A percentile compares a stretch with the other conserved stretches of the same genome.
phyloP scores from a whole-genome alignment of 2,329 filamentous ascomycete genomes.

The Huntiella bhutanensis region DNA sequence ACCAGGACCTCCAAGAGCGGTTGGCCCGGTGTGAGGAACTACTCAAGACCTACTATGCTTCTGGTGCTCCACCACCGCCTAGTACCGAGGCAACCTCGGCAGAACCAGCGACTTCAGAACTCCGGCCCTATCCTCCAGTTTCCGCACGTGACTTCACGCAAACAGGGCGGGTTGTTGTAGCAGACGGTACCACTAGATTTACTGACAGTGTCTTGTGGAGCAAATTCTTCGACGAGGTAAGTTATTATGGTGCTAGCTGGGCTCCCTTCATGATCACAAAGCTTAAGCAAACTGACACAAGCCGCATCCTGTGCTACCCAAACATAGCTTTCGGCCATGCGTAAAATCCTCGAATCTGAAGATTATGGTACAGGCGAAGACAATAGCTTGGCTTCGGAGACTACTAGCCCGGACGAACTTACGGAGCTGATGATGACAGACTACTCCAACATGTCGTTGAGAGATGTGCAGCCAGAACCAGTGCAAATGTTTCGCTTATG shows the following conservation, averaged over 20 bases:
- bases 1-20: constrained; percentile 42
- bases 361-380: constrained; percentile 24
- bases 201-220: constrained; percentile 37
- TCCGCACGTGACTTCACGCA: constrained; percentile 21
- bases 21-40: constrained; percentile 39
- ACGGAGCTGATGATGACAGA: constrained; percentile 31
- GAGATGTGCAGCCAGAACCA: constrained; percentile 43
- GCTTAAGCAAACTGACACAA: background rate
- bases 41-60: constrained; percentile 35
- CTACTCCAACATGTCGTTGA: constrained; percentile 21
- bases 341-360: constrained; percentile 34
- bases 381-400: constrained; percentile 29
- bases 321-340: constrained; percentile 35
- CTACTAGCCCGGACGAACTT: constrained; percentile 31
- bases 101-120: constrained; percentile 6
- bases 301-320: background rate
- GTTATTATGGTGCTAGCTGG: constrained; percentile 11
- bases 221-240: constrained; percentile 36
- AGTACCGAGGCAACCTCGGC: constrained; percentile 1
- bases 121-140: constrained; percentile 9
- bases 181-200: constrained; percentile 35
- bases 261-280: background rate
- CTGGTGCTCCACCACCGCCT: constrained; percentile 10
- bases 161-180: constrained; percentile 33
- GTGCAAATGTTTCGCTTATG: constrained; percentile 52